A percentile compares a stretch with the other conserved stretches of the same genome.
These are phyloP conservation scores for Heliocybe sulcata DNA, from an alignment of 1,284 basidiomycete genomes.

Conservation along the genomic window DNA sequence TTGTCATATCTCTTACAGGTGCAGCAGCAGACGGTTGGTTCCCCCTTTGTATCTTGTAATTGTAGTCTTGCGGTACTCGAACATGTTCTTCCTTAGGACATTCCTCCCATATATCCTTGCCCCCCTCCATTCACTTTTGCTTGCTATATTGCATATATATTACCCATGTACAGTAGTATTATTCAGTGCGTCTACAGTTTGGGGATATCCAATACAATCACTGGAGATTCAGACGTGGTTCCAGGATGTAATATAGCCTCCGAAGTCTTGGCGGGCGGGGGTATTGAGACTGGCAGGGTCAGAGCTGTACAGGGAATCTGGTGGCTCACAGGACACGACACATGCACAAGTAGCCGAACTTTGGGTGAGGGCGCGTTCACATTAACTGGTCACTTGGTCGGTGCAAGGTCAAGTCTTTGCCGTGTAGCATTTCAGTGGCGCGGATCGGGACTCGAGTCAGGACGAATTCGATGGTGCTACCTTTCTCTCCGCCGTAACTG, in stretches of 20 bases:
- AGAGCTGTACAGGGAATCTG: no score
- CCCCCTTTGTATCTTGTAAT: background rate
- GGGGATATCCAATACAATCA: no score
- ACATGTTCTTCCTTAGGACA: background rate
- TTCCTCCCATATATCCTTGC: background rate
- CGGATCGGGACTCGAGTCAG: no score
- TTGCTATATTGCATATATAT: background rate
- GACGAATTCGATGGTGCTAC: background rate
- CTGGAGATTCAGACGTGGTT: no score
- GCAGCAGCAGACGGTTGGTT: background rate
- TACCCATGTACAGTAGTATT: background rate
- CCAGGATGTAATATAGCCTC: no score
- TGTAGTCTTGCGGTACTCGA: background rate
- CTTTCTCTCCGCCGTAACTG: constrained; percentile 6
- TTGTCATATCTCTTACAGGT: background rate
- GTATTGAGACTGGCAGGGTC: background rate
- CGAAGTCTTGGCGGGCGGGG: background rate
- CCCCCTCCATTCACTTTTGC: background rate
- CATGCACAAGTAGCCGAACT: no score
- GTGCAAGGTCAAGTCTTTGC: no score
- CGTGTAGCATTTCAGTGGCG: no score
- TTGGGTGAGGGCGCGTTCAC: no score
- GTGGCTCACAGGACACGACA: no score
- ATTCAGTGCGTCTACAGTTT: background rate
- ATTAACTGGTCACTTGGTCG: no score